These are phyloP conservation scores for Yarrowia keelungensis DNA, from an alignment of 805 yeast species.

Conservation along the genomic window DNA sequence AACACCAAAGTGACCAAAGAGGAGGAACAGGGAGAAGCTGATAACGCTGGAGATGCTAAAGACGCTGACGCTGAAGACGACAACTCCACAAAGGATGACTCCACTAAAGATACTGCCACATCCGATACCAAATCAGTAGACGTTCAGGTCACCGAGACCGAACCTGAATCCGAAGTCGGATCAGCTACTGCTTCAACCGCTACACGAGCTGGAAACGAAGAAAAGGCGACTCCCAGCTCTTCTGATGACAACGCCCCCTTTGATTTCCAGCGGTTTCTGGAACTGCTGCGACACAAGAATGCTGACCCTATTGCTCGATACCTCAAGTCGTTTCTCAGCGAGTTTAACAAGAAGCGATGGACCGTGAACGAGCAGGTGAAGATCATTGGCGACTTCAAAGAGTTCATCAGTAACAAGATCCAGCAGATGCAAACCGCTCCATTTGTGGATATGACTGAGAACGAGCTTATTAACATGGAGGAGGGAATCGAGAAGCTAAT, in stretches of 20 bases:
- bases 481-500: conserved; percentile 94
- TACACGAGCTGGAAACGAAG: neutral
- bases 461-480: conserved; percentile 70
- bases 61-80: neutral
- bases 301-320: conserved; percentile 92
- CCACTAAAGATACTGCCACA: neutral
- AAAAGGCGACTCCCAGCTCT: conserved; percentile 7
- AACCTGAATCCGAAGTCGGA: neutral
- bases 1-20: neutral
- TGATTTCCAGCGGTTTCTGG: conserved; percentile 82
- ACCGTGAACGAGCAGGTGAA: conserved; percentile 78
- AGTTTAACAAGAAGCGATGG: conserved; percentile 75
- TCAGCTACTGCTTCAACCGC: neutral
- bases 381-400: conserved; percentile 76
- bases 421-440: conserved; percentile 73
- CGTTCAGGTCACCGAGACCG: conserved; percentile 4
- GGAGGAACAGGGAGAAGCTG: neutral
- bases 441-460: conserved; percentile 67
- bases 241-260: conserved; percentile 34
- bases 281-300: conserved; percentile 70
- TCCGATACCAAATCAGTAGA: conserved; percentile 2
- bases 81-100: neutral
- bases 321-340: conserved; percentile 79
- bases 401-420: conserved; percentile 62
- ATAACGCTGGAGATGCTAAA: too few relatives aligned